Evolutionary conservation across 1,139 yeast species (phyloP).

Genomic region (Yamadazyma friedrichii): DNA sequence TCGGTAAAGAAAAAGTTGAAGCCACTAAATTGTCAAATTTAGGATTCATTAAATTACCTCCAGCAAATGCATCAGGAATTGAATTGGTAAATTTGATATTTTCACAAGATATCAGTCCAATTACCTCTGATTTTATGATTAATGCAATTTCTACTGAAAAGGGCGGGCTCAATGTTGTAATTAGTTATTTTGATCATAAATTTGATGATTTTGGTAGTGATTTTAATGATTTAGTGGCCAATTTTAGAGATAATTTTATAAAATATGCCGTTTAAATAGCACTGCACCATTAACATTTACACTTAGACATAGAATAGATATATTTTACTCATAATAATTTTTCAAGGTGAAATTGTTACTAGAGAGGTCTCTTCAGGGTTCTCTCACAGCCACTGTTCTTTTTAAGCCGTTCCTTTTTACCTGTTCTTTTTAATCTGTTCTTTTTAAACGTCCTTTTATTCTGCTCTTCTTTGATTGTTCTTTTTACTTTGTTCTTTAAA

Average conservation of each 20-base stretch:
- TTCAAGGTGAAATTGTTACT: no score
- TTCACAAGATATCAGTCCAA: conserved; percentile 38
- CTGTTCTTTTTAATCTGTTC: no score
- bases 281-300: not conserved
- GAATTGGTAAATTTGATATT: conserved; percentile 32
- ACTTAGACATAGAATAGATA: not conserved
- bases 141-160: conserved; percentile 29
- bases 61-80: conserved; percentile 18
- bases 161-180: conserved; percentile 38
- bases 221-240: conserved; percentile 23
- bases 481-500: no score
- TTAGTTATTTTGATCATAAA: conserved; percentile 26
- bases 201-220: conserved; percentile 15
- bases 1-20: conserved; percentile 33
- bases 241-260: conserved; percentile 22
- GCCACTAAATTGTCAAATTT: conserved; percentile 39
- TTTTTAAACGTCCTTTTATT: no score
- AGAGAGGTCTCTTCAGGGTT: no score
- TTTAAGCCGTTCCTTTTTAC: no score
- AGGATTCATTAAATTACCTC: conserved; percentile 28
- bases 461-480: no score
- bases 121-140: conserved; percentile 37
- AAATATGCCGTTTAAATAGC: conserved; percentile 11
- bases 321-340: no score
- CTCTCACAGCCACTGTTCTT: no score